A percentile compares a stretch with the other conserved stretches of the same genome.
These are phyloP conservation scores for Acanthamoeba triangularis DNA, from an alignment of 208 protist species.

Conservation along the genomic window DNA sequence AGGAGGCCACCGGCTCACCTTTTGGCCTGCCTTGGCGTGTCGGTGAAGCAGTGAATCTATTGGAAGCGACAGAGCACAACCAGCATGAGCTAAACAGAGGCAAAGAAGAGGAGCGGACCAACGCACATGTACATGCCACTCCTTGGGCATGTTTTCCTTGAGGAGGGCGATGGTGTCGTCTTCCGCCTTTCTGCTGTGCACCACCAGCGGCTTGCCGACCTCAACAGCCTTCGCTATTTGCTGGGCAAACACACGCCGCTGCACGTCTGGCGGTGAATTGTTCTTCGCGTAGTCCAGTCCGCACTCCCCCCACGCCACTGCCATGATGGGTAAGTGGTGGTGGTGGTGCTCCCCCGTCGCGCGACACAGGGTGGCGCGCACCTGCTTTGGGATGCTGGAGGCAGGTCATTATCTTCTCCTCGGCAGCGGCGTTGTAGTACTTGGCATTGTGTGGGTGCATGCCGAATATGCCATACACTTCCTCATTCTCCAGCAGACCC, in stretches of 20 bases:
- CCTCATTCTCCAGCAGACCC: neutral
- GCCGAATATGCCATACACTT: constrained; percentile 70
- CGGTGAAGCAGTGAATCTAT: constrained; percentile 79
- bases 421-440: constrained; percentile 77
- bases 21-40: constrained; percentile 3
- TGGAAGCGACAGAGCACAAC: constrained; percentile 54
- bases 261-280: constrained; percentile 71
- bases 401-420: constrained; percentile 75
- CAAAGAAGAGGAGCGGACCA: constrained; percentile 48
- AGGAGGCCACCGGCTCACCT: neutral
- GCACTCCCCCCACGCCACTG: constrained; percentile 88
- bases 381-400: constrained; percentile 79
- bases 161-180: constrained; percentile 90
- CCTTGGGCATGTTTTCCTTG: constrained; percentile 84
- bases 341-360: no score
- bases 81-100: neutral
- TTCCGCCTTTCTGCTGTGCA: constrained; percentile 91
- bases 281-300: constrained; percentile 84
- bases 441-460: constrained; percentile 86
- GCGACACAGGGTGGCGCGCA: neutral
- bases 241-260: constrained; percentile 82
- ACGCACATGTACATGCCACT: constrained; percentile 87
- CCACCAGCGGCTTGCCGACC: constrained; percentile 88
- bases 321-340: no score
- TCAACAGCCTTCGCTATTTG: constrained; percentile 87